A percentile compares a stretch with the other conserved stretches of the same genome.
Evolutionary conservation across 2,329 filamentous ascomycete species (phyloP).

Genomic region (Alternaria conjuncta): DNA sequence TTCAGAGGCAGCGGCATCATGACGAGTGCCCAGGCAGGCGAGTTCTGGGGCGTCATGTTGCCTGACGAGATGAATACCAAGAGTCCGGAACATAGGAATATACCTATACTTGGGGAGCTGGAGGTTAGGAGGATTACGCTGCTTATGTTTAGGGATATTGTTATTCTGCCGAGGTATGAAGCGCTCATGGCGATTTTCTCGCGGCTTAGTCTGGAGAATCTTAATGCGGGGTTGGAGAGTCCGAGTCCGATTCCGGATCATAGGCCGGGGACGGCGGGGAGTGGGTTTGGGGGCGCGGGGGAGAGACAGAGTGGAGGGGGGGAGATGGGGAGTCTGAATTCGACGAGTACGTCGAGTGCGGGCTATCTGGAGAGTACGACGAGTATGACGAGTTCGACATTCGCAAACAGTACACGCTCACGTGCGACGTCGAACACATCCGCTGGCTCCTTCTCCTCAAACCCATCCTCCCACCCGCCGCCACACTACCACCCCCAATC

Average conservation of each 20-base stretch:
- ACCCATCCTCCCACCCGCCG: slow-evolving; percentile 21
- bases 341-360: slow-evolving; percentile 62
- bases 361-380: slow-evolving; percentile 74
- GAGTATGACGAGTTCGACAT: slow-evolving; percentile 58
- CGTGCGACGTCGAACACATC: slow-evolving; percentile 85
- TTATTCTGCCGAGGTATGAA: slow-evolving; percentile 89
- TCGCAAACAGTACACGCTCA: slow-evolving; percentile 62
- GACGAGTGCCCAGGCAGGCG: slow-evolving; percentile 76
- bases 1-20: slow-evolving; percentile 88
- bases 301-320: neutral
- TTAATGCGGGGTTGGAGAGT: slow-evolving; percentile 54
- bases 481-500: neutral
- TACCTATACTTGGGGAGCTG: slow-evolving; percentile 62
- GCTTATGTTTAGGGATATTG: slow-evolving; percentile 83
- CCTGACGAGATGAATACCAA: slow-evolving; percentile 56
- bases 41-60: slow-evolving; percentile 83
- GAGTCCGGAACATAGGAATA: slow-evolving; percentile 50
- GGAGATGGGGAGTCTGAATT: slow-evolving; percentile 70
- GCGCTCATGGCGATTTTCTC: slow-evolving; percentile 89
- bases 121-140: slow-evolving; percentile 91
- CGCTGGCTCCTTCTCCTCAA: slow-evolving; percentile 55
- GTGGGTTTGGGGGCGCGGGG: neutral
- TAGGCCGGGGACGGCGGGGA: slow-evolving; percentile 43
- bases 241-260: slow-evolving; percentile 34
- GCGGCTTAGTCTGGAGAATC: slow-evolving; percentile 81